A percentile compares a stretch with the other conserved stretches of the same genome.
Conservation (phyloP, 495 filamentous ascomycete genomes). For the Neurospora terricola region DNA sequence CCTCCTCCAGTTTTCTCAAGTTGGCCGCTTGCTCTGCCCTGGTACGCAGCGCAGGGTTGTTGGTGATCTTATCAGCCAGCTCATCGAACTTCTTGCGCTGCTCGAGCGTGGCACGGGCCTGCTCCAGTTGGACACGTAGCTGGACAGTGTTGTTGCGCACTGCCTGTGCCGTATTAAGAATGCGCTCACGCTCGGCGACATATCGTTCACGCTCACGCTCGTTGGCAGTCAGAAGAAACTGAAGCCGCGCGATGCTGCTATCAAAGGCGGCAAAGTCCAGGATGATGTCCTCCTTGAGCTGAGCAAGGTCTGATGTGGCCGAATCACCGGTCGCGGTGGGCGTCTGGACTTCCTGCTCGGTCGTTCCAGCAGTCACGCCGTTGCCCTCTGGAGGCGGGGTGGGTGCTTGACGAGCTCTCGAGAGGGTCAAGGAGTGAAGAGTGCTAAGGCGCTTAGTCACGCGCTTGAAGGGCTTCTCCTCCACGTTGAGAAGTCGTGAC, state of each 20-base stretch:
- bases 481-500: slow-evolving; percentile 77
- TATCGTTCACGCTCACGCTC: slow-evolving; percentile 78
- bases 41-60: slow-evolving; percentile 65
- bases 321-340: slow-evolving; percentile 9
- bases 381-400: slow-evolving; percentile 62
- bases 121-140: slow-evolving; percentile 61
- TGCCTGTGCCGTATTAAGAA: slow-evolving; percentile 59
- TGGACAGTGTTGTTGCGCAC: slow-evolving; percentile 68
- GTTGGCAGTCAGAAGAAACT: slow-evolving; percentile 78
- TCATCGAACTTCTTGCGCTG: slow-evolving; percentile 81
- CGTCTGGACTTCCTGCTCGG: slow-evolving; percentile 17
- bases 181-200: slow-evolving; percentile 65
- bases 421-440: slow-evolving; percentile 48
- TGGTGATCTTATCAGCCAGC: slow-evolving; percentile 76
- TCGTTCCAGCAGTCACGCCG: slow-evolving; percentile 18
- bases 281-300: slow-evolving; percentile 71
- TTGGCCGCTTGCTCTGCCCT: slow-evolving; percentile 74
- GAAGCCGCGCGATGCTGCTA: slow-evolving; percentile 75
- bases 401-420: slow-evolving; percentile 46
- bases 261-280: slow-evolving; percentile 90
- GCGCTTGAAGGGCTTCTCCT: slow-evolving; percentile 88
- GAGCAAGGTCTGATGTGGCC: slow-evolving; percentile 34
- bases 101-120: slow-evolving; percentile 64
- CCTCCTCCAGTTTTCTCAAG: slow-evolving; percentile 68
- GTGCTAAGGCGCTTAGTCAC: slow-evolving; percentile 70